Base-by-base conservation (phyloP, 129 eudicot genomes). In the Chrysanthemum makinoi region DNA sequence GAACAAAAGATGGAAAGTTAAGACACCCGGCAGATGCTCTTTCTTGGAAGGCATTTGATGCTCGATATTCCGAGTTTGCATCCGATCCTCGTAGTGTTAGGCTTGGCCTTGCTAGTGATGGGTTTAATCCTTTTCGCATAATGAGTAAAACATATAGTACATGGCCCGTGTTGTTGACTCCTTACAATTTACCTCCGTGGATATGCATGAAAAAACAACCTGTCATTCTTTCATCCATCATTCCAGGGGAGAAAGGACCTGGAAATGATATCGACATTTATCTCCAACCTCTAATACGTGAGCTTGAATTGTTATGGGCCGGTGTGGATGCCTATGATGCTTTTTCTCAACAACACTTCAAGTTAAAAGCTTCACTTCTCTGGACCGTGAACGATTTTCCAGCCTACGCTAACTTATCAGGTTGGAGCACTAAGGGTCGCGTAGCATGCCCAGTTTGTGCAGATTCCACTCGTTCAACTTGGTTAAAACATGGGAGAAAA, bases 31-130 rank as follows among this genome's bases (percentile, higher is more conserved):
- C 33, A 28, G 4, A 28, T 28, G 33, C 33, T 28, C 33, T 28
- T 28, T 2, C 33, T 28, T 28, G 33, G 33, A 28, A 28, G 33
- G 33, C 33, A 28, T 28, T 28, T 28, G 54, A 49, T 49, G 54
- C 15, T 7, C 12, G 54, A 49, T 49, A 49, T 10, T 1, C 54
- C 12, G 54, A 49, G 14, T 49, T 49, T 49, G 54, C 54, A 11
- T 49, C 14, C 1, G 54, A 49, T 14, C 12, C 54, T 49, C n/a
- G 12, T 49, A 49, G 54, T 49, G 12, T 49, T 10, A 49, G 54
- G 54, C 54, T 49, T 50, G 15, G 54, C 54, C 54, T 50, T 50
- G 13, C 54, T 50, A 50, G 54, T 50, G 54, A 50, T 50, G 61
- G 35, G 35, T 3, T 30, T 30, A 30, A 4, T 30, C 35, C 35